phyloP scores from a whole-genome alignment of 108 stramenopile species.

The Skeletonema grethae region DNA sequence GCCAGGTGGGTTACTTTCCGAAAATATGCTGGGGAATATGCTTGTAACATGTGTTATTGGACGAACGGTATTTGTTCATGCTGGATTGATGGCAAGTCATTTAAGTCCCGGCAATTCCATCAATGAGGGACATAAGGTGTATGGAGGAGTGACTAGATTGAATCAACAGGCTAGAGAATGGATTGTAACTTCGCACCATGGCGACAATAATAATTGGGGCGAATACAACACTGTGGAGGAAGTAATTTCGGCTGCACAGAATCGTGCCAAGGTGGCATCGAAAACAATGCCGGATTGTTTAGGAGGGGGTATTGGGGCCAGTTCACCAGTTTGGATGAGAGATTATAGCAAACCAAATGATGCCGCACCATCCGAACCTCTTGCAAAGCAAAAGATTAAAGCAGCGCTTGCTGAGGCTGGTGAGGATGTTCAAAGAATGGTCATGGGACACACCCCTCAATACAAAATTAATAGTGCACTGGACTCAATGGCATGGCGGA shows the following conservation, averaged over 20 bases:
- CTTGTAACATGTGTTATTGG: constrained; percentile 69
- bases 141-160: constrained; percentile 63
- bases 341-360: constrained; percentile 70
- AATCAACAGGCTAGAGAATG: constrained; percentile 62
- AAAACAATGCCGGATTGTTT: constrained; percentile 66
- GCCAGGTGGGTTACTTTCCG: constrained; percentile 65
- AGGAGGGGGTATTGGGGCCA: constrained; percentile 55
- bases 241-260: constrained; percentile 48
- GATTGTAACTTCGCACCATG: constrained; percentile 49
- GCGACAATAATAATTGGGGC: constrained; percentile 50
- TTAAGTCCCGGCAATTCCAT: constrained; percentile 20
- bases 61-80: constrained; percentile 79
- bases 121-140: not conserved
- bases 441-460: constrained; percentile 87
- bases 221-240: constrained; percentile 55
- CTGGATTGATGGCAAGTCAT: constrained; percentile 69
- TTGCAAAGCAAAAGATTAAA: constrained; percentile 44
- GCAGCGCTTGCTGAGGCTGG: constrained; percentile 33
- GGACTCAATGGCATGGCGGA: constrained; percentile 71
- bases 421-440: constrained; percentile 61
- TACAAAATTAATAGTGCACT: constrained; percentile 66
- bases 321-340: constrained; percentile 79
- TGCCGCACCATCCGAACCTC: constrained; percentile 41
- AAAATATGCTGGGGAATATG: constrained; percentile 66
- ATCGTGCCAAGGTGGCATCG: constrained; percentile 48